Percentiles rank a stretch among this genome's conserved stretches.
Evolutionary conservation across 2,329 filamentous ascomycete genomes (phyloP).

Genomic region (Pseudogymnoascus sp.): DNA sequence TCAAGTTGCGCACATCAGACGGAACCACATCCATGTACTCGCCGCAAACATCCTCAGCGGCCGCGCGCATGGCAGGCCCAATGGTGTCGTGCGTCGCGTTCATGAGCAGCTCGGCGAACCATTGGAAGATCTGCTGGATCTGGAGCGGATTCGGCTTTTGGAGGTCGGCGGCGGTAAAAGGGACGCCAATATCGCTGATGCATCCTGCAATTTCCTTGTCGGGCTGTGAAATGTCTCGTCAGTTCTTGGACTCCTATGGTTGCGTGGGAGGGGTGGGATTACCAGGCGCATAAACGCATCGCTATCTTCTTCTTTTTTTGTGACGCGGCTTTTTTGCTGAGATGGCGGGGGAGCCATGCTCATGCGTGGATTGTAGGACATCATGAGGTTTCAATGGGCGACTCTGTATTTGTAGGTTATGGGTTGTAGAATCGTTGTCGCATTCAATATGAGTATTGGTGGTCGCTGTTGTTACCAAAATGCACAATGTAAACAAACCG

Average conservation of each 20-base stretch:
- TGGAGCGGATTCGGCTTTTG: constrained; percentile 90
- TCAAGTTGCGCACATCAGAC: constrained; percentile 80
- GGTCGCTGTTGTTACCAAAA: constrained; percentile 3
- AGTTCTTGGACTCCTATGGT: constrained; percentile 7
- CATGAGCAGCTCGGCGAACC: constrained; percentile 89
- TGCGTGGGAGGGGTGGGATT: constrained; percentile 18
- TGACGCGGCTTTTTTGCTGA: constrained; percentile 39
- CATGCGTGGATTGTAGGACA: constrained; percentile 45
- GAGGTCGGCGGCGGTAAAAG: constrained; percentile 77
- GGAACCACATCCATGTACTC: constrained; percentile 79
- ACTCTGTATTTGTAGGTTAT: not conserved
- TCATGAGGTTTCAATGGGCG: constrained; percentile 19
- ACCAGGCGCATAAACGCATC: constrained; percentile 51
- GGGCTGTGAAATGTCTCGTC: constrained; percentile 28
- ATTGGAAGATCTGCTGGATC: constrained; percentile 96
- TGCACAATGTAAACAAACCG: not conserved
- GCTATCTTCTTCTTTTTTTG: constrained; percentile 49
- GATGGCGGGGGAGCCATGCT: constrained; percentile 41
- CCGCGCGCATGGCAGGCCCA: constrained; percentile 89
- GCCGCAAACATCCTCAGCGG: constrained; percentile 77
- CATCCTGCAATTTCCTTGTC: constrained; percentile 87
- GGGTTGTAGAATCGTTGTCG: not conserved
- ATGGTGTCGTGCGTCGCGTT: constrained; percentile 90
- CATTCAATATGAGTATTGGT: constrained; percentile 3
- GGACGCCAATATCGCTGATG: constrained; percentile 93